Evolutionary conservation across 371 early-diverging fungal genomes (phyloP), one percentile per base, ranked within the genome.

Genomic region (Capniomyces stellatus): DNA sequence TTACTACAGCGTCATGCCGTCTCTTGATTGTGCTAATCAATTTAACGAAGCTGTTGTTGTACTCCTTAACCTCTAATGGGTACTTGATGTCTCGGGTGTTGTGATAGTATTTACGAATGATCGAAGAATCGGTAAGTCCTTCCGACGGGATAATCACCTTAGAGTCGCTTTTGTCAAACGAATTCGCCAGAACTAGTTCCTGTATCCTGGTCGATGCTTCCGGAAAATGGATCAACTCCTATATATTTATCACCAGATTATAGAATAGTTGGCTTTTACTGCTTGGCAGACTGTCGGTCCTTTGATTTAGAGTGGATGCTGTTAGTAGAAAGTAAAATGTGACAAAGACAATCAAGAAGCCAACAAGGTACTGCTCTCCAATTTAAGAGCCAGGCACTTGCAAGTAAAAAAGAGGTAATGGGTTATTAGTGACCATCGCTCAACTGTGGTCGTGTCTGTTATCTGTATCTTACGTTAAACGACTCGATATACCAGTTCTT

Each of bases 401-500:
- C n/a, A n/a, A 25, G 12, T 18, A 10, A 61, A n/a, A 3, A 56
- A 64, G 29, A 55, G 28, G 46, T 10, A 23, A 31, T 29, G 51
- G 22, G 23, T 23, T 21, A 19, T 4, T 15, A 51, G 40, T 1
- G n/a, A n/a, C n/a, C n/a, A n/a, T n/a, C n/a, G n/a, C n/a, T n/a
- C n/a, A n/a, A n/a, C n/a, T n/a, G n/a, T n/a, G n/a, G n/a, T n/a
- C n/a, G n/a, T n/a, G n/a, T n/a, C n/a, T n/a, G n/a, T n/a, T n/a
- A n/a, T n/a, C n/a, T n/a, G 15, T 21, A 39, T 19, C 63, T 61
- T 77, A 80, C 83, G 71, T 84, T 73, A 69, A 91, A 95, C 46
- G 87, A 86, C 56, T 92, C 86, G 30, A 88, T 81, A 64, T 96
- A 96, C 93, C 91, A 92, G 58, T 90, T 75, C 65, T 92, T 90